These are phyloP conservation scores for Aspergillus sp. DNA, from an alignment of 2,329 filamentous ascomycete species.

Conservation along the genomic window DNA sequence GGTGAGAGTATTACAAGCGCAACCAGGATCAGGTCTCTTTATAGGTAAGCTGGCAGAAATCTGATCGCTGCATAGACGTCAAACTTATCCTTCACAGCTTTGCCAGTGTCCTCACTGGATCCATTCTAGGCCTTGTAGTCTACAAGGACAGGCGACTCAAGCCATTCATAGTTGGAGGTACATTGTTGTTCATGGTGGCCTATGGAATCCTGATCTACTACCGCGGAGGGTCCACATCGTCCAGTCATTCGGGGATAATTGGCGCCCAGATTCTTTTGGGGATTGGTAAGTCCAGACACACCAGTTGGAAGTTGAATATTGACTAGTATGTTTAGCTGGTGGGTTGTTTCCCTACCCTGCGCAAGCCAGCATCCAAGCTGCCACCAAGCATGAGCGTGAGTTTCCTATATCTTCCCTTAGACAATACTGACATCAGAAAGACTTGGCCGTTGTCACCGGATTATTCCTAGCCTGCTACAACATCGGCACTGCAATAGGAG, in stretches of 20 bases:
- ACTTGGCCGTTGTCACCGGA: slow-evolving; percentile 65
- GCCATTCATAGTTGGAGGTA: slow-evolving; percentile 63
- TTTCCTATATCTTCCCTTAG: background rate
- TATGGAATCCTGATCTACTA: slow-evolving; percentile 66
- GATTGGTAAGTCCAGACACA: slow-evolving; percentile 43
- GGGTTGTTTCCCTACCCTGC: slow-evolving; percentile 61
- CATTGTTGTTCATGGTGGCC: slow-evolving; percentile 63
- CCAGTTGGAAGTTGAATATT: too few relatives aligned
- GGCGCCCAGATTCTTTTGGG: slow-evolving; percentile 64
- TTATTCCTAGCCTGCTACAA: slow-evolving; percentile 65
- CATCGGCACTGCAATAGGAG: slow-evolving; percentile 62
- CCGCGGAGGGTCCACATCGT: slow-evolving; percentile 53
- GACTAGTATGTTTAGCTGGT: slow-evolving; percentile 42
- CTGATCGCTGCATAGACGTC: background rate
- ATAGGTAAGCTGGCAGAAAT: slow-evolving; percentile 45
- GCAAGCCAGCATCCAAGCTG: slow-evolving; percentile 54
- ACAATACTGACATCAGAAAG: slow-evolving; percentile 14
- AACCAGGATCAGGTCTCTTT: slow-evolving; percentile 62
- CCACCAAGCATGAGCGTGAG: slow-evolving; percentile 51
- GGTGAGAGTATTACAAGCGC: slow-evolving; percentile 59
- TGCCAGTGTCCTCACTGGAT: slow-evolving; percentile 59
- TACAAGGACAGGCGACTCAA: slow-evolving; percentile 62
- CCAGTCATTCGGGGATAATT: slow-evolving; percentile 59
- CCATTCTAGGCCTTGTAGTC: slow-evolving; percentile 59
- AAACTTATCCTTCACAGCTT: slow-evolving; percentile 35